These are phyloP conservation scores for Stephania japonica DNA, from an alignment of 164 flowering plant species.

Conservation along the genomic window DNA sequence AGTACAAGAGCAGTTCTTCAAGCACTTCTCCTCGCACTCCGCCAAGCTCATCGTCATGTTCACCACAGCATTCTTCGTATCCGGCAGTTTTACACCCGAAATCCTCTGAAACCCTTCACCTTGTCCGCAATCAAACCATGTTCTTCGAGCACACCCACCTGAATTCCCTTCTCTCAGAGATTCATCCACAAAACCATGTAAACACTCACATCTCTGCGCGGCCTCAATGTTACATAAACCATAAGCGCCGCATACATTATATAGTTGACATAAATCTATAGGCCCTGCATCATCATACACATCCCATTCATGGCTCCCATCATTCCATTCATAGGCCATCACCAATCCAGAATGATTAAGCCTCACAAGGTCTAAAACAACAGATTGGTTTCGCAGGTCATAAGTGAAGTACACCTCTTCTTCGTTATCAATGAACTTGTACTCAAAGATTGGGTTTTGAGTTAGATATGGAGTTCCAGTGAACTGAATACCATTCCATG, in stretches of 20 bases:
- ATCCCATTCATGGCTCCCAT: neutral
- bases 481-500: slow-evolving; percentile 53
- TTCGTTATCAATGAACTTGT: slow-evolving; percentile 11
- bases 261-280: neutral
- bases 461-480: slow-evolving; percentile 25
- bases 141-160: slow-evolving; percentile 40
- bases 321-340: neutral
- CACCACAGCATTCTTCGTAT: neutral
- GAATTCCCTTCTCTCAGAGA: slow-evolving; percentile 26
- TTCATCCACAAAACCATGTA: slow-evolving; percentile 25
- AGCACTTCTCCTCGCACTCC: slow-evolving; percentile 1
- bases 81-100: neutral
- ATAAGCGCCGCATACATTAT: neutral
- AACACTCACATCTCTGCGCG: neutral
- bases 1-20: slow-evolving; percentile 29
- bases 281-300: neutral
- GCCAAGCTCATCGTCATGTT: neutral
- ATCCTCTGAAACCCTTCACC: neutral
- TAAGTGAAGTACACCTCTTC: slow-evolving; percentile 24
- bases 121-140: neutral
- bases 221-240: neutral
- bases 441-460: slow-evolving; percentile 8
- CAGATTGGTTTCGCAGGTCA: neutral
- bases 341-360: slow-evolving; percentile 10
- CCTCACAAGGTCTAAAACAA: slow-evolving; percentile 12